A percentile compares a stretch with the other conserved stretches of the same genome.
Conservation (phyloP, 1,139 yeast species). For the Yamadazyma pseudoaaseri region DNA sequence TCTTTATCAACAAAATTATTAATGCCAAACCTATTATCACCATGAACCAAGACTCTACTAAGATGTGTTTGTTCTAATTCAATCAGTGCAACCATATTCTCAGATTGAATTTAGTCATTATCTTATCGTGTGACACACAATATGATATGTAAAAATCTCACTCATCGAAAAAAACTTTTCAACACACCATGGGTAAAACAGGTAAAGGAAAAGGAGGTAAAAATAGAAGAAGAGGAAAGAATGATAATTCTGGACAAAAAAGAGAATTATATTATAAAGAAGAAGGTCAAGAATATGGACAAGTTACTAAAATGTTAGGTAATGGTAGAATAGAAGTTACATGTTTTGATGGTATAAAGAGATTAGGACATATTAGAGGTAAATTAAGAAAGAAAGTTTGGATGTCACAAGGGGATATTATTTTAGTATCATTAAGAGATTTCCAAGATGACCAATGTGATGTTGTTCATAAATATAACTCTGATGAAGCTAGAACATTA, state of each 20-base stretch:
- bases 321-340: constrained; percentile 94
- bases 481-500: constrained; percentile 97
- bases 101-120: too few relatives aligned
- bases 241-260: constrained; percentile 86
- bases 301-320: constrained; percentile 97
- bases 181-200: constrained; percentile 43
- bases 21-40: too few relatives aligned
- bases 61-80: too few relatives aligned
- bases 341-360: constrained; percentile 90
- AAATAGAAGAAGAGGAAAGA: constrained; percentile 99
- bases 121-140: too few relatives aligned
- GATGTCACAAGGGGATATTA: constrained; percentile 99
- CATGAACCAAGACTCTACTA: too few relatives aligned
- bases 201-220: constrained; percentile 66
- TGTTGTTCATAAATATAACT: constrained; percentile 92
- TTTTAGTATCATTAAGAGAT: constrained; percentile 92
- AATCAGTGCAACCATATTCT: too few relatives aligned
- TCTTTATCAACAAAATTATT: too few relatives aligned
- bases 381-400: constrained; percentile 99
- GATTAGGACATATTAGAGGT: constrained; percentile 98
- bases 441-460: constrained; percentile 99
- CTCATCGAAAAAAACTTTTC: constrained; percentile 3
- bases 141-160: too few relatives aligned
- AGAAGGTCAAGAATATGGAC: constrained; percentile 98
- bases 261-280: constrained; percentile 91